Evolutionary conservation across 1,139 yeast genomes (phyloP).

Genomic region (Candida gigantensis): DNA sequence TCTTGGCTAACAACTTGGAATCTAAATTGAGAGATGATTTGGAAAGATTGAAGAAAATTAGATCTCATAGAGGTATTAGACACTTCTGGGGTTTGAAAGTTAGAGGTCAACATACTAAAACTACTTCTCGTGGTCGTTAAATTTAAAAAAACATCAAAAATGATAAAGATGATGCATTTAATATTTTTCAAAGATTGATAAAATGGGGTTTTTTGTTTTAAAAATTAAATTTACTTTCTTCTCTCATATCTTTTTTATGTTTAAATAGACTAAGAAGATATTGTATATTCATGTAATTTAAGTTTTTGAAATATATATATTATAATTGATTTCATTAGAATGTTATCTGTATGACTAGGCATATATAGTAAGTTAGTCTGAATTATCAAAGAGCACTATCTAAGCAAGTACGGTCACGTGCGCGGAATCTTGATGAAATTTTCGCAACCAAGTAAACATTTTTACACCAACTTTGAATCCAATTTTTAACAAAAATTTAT

Average conservation of each 20-base stretch:
- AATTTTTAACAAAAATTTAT: too few relatives aligned
- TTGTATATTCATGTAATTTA: constrained; percentile 20
- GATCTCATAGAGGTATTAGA: constrained; percentile 99
- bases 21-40: constrained; percentile 99
- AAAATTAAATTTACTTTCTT: constrained; percentile 1
- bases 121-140: constrained; percentile 92
- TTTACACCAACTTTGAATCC: too few relatives aligned
- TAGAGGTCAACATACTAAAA: constrained; percentile 99
- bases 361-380: too few relatives aligned
- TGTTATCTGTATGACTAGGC: too few relatives aligned
- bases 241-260: neutral
- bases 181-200: too few relatives aligned
- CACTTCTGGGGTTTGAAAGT: constrained; percentile 98
- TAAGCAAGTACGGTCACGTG: too few relatives aligned
- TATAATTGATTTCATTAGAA: constrained; percentile 12
- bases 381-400: too few relatives aligned
- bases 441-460: too few relatives aligned
- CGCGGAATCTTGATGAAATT: too few relatives aligned
- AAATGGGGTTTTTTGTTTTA: constrained; percentile 1
- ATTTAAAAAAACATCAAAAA: constrained; percentile 13
- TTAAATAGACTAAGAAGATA: neutral
- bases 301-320: constrained; percentile 4
- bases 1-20: constrained; percentile 98
- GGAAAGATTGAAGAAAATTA: constrained; percentile 99
- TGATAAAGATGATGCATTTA: too few relatives aligned